Evolutionary conservation across 1,139 yeast genomes (phyloP).

Genomic region (Citeromyces hawaiiensis): DNA sequence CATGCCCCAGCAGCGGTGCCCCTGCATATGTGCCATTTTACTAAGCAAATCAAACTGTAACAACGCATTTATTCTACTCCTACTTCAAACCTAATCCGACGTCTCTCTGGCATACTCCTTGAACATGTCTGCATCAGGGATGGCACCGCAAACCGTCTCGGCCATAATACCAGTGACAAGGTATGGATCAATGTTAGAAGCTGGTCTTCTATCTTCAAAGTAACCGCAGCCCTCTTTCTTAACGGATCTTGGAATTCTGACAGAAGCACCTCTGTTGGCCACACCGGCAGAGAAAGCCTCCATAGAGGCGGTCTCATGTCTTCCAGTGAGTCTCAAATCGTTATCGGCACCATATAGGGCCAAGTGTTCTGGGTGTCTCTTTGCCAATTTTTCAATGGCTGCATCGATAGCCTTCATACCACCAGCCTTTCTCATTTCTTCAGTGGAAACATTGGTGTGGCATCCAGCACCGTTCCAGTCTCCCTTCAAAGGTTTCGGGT

Average conservation of each 20-base stretch:
- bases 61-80: neutral
- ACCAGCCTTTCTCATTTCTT: slow-evolving; percentile 83
- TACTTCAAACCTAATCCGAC: neutral
- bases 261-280: slow-evolving; percentile 98
- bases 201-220: slow-evolving; percentile 99
- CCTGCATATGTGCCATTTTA: no score
- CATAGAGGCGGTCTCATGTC: slow-evolving; percentile 96
- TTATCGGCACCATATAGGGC: slow-evolving; percentile 91
- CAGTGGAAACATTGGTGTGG: slow-evolving; percentile 96
- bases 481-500: slow-evolving; percentile 97
- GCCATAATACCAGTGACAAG: slow-evolving; percentile 96
- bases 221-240: slow-evolving; percentile 97
- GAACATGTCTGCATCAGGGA: slow-evolving; percentile 92
- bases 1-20: no score
- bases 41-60: no score
- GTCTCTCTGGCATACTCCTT: slow-evolving; percentile 72
- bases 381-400: slow-evolving; percentile 86
- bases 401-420: slow-evolving; percentile 91
- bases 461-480: slow-evolving; percentile 99
- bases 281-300: slow-evolving; percentile 90
- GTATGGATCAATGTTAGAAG: slow-evolving; percentile 98
- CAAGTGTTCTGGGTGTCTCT: slow-evolving; percentile 96
- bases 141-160: slow-evolving; percentile 92
- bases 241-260: slow-evolving; percentile 97
- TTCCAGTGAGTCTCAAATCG: slow-evolving; percentile 90